A percentile compares a stretch with the other conserved stretches of the same genome.
Conservation (phyloP, 805 yeast species). For the Saccharomycopsis amapae region DNA sequence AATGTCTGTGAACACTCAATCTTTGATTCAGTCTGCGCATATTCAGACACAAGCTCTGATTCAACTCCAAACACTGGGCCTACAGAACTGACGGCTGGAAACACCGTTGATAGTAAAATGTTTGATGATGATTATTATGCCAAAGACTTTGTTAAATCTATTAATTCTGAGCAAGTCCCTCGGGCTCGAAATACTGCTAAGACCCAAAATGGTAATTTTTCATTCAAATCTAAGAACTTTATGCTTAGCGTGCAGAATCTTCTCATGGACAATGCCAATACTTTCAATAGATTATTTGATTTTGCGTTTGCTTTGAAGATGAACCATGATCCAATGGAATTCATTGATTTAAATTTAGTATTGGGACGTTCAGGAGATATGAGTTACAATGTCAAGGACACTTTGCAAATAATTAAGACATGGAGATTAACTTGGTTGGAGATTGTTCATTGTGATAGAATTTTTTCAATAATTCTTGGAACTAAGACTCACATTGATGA, state of each 20-base stretch:
- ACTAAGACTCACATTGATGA: conserved; percentile 7
- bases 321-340: conserved; percentile 15
- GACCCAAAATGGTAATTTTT: conserved; percentile 1
- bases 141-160: background rate
- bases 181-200: background rate
- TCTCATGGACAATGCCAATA: conserved; percentile 3
- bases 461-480: conserved; percentile 2
- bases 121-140: conserved; percentile 2
- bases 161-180: background rate
- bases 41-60: background rate
- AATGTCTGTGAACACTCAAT: conserved; percentile 1
- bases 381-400: background rate
- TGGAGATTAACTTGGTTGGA: conserved; percentile 18
- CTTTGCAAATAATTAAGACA: conserved; percentile 1
- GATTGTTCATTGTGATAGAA: conserved; percentile 10
- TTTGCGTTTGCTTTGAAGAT: conserved; percentile 11
- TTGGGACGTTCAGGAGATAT: background rate
- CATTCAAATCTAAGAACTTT: background rate
- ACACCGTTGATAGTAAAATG: background rate
- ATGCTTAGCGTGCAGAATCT: conserved; percentile 8
- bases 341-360: conserved; percentile 10
- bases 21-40: background rate
- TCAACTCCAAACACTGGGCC: background rate
- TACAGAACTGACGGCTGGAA: background rate
- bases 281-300: conserved; percentile 7